These are phyloP conservation scores for Athelia sp. DNA, from an alignment of 1,284 basidiomycete genomes.

Conservation along the genomic window DNA sequence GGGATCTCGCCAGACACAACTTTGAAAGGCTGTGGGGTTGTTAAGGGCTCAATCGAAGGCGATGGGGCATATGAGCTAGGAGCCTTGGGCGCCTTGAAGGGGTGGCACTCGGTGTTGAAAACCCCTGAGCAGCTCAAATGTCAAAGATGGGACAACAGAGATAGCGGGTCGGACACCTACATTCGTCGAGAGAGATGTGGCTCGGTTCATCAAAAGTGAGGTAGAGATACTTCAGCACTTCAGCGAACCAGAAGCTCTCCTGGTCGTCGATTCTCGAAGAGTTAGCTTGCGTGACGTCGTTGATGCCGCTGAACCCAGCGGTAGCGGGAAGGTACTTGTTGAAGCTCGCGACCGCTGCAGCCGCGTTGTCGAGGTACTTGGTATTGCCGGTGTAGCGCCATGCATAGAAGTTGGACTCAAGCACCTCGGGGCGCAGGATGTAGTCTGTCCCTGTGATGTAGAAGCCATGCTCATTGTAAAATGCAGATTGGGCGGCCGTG, in stretches of 20 bases:
- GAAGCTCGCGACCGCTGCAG: constrained; percentile 39
- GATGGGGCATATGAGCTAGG: constrained; percentile 2
- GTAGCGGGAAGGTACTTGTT: constrained; percentile 39
- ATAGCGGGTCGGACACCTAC: constrained; percentile 31
- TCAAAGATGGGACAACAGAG: neutral
- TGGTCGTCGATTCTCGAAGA: constrained; percentile 38
- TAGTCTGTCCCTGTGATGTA: constrained; percentile 51
- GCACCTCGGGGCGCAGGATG: constrained; percentile 61
- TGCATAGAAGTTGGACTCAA: constrained; percentile 79
- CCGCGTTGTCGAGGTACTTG: constrained; percentile 47
- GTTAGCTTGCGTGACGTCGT: constrained; percentile 44
- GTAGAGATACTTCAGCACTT: constrained; percentile 72
- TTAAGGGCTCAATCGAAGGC: too few species aligned
- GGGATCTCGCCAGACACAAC: neutral
- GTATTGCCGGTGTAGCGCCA: constrained; percentile 61
- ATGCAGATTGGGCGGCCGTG: constrained; percentile 31
- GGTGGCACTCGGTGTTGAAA: constrained; percentile 73
- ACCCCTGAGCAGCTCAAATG: constrained; percentile 34
- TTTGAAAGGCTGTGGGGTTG: neutral
- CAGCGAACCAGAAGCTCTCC: constrained; percentile 76
- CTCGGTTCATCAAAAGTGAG: constrained; percentile 70
- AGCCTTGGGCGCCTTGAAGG: constrained; percentile 49
- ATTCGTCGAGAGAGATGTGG: constrained; percentile 61
- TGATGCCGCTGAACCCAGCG: constrained; percentile 35
- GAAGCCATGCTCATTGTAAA: constrained; percentile 61